Conservation (phyloP, 176 grass and related monocot species). For the Thinopyrum elongatum region DNA sequence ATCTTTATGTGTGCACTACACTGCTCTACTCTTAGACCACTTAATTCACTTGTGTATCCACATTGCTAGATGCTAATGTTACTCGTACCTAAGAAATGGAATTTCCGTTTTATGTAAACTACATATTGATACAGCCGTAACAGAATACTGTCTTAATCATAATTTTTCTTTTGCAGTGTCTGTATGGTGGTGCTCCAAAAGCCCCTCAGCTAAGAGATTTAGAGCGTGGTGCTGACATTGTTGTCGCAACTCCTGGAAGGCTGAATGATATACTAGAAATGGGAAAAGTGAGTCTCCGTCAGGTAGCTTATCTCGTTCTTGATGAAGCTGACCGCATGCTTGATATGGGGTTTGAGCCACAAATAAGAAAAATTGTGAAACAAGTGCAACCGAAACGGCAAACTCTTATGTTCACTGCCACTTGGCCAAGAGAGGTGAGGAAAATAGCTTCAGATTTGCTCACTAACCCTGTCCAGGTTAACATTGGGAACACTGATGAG, state of each 20-base stretch:
- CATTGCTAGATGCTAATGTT: background rate
- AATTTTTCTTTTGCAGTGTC: conserved; percentile 43
- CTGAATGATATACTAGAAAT: conserved; percentile 94
- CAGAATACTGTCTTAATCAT: background rate
- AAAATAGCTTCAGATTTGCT: conserved; percentile 81
- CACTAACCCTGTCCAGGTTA: conserved; percentile 74
- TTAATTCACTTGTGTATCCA: background rate
- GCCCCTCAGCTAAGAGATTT: conserved; percentile 80
- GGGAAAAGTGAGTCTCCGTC: conserved; percentile 59
- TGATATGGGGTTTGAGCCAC: conserved; percentile 97
- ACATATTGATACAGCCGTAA: background rate
- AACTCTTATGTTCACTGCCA: conserved; percentile 98
- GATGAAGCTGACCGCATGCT: conserved; percentile 97
- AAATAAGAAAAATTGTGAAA: conserved; percentile 88
- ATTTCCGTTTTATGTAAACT: background rate
- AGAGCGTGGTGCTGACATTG: conserved; percentile 65
- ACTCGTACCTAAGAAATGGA: background rate
- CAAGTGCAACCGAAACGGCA: conserved; percentile 64
- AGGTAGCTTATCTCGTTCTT: conserved; percentile 80
- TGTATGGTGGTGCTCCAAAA: conserved; percentile 91
- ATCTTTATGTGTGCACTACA: background rate
- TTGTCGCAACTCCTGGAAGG: conserved; percentile 91
- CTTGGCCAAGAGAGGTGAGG: conserved; percentile 83
- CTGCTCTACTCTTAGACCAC: background rate
- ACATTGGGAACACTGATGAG: conserved; percentile 78